A percentile compares a stretch with the other conserved stretches of the same genome.
Conservation (phyloP, 2,329 filamentous ascomycete genomes). For the Rhynchosporium agropyri region DNA sequence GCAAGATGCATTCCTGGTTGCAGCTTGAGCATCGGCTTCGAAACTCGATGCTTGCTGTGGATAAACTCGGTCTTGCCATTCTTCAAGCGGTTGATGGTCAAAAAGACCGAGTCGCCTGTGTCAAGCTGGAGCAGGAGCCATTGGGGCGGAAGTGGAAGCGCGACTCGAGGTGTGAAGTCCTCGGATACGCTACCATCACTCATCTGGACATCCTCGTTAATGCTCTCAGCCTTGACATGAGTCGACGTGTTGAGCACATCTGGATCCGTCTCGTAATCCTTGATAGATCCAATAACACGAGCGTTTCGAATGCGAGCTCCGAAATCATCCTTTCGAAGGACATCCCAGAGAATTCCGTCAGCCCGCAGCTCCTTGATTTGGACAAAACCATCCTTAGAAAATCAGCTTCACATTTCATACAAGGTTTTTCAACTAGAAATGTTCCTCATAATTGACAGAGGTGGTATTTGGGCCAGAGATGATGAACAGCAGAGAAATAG, state of each 20-base stretch:
- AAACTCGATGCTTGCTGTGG: conserved; percentile 59
- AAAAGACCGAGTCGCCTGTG: conserved; percentile 72
- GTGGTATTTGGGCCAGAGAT: not conserved
- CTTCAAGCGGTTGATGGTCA: conserved; percentile 63
- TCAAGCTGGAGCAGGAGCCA: conserved; percentile 77
- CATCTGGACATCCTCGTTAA: conserved; percentile 47
- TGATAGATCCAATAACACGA: conserved; percentile 67
- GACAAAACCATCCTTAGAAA: conserved; percentile 69
- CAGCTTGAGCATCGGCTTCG: conserved; percentile 53
- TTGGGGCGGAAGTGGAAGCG: conserved; percentile 68
- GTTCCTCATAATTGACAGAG: not conserved
- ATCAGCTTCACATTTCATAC: conserved; percentile 31
- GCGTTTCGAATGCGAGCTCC: conserved; percentile 78
- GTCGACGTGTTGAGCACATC: conserved; percentile 41
- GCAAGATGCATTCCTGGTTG: conserved; percentile 67
- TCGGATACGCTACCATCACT: conserved; percentile 35
- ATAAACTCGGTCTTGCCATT: conserved; percentile 46
- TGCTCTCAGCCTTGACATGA: conserved; percentile 33
- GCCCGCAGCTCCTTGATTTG: conserved; percentile 75
- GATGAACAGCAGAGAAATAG: not conserved
- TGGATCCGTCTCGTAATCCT: conserved; percentile 35
- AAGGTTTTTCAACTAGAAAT: not conserved
- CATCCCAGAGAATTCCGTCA: conserved; percentile 71
- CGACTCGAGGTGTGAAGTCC: conserved; percentile 3
- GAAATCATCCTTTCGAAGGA: conserved; percentile 81